Conservation (phyloP, 2,329 filamentous ascomycete genomes). For the Pseudogymnoascus sp. region DNA sequence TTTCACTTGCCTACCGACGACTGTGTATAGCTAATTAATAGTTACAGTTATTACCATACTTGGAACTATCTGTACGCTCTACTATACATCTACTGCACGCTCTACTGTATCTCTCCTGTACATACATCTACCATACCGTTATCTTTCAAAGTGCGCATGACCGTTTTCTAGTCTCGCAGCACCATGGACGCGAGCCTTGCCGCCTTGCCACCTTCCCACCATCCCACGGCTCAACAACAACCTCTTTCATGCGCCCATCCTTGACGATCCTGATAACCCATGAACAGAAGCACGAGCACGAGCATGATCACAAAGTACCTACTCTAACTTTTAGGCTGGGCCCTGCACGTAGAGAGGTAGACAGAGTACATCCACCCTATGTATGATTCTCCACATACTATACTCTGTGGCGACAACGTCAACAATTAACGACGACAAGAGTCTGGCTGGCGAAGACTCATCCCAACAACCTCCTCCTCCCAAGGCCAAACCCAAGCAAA, state of each 20-base stretch:
- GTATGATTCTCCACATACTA: neutral
- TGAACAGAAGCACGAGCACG: neutral
- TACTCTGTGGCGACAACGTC: conserved; percentile 3
- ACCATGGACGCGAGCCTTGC: neutral
- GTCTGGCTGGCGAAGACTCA: neutral
- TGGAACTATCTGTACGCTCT: neutral
- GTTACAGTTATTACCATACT: no score
- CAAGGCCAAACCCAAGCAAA: neutral
- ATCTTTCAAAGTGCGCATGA: neutral
- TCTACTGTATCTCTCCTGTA: no score
- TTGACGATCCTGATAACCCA: neutral
- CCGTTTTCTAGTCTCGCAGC: neutral
- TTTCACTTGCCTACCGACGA: neutral
- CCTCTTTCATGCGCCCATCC: neutral
- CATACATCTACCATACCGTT: neutral
- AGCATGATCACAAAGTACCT: neutral
- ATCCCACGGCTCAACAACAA: neutral
- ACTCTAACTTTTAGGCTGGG: neutral
- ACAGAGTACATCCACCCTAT: neutral
- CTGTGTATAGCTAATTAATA: no score
- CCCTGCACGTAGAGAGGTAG: neutral
- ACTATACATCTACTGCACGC: no score
- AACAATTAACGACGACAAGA: no score
- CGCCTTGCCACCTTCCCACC: neutral
- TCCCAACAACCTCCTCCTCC: neutral